Percentiles rank a stretch among this genome's conserved stretches.
Evolutionary conservation across 306 rosid genomes (phyloP).

Genomic region (Malus asiatica): DNA sequence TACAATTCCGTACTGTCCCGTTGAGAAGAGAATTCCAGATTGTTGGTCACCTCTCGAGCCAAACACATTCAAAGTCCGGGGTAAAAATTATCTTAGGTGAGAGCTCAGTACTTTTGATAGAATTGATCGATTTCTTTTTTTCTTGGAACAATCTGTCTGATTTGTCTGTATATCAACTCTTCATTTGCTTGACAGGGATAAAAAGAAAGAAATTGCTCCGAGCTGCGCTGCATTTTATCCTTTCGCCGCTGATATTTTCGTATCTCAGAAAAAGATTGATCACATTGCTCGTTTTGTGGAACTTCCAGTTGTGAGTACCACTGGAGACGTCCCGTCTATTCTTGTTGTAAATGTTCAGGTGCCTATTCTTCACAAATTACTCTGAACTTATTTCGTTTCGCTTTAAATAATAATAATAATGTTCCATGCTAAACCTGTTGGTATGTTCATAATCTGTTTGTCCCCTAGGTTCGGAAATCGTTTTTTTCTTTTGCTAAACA

Average conservation of each 20-base stretch:
- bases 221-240: constrained; percentile 74
- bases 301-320: constrained; percentile 56
- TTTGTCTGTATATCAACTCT: constrained; percentile 13
- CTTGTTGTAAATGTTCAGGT: constrained; percentile 93
- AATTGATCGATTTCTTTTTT: background rate
- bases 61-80: constrained; percentile 80
- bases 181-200: constrained; percentile 57
- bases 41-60: constrained; percentile 89
- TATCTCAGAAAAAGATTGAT: constrained; percentile 71
- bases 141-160: constrained; percentile 1
- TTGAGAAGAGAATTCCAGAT: constrained; percentile 61
- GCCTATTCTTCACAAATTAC: background rate
- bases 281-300: constrained; percentile 92
- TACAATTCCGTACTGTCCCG: constrained; percentile 50
- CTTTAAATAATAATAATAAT: background rate
- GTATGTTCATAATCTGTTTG: background rate
- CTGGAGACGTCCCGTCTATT: constrained; percentile 72
- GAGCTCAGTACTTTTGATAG: background rate
- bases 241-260: constrained; percentile 71
- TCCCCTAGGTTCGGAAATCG: background rate
- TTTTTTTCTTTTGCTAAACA: background rate
- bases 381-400: background rate
- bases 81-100: constrained; percentile 70
- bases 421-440: background rate
- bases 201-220: constrained; percentile 84